A percentile compares a stretch with the other conserved stretches of the same genome.
phyloP scores from a whole-genome alignment of 306 rosid genomes.

The Cicer yamashitae region DNA sequence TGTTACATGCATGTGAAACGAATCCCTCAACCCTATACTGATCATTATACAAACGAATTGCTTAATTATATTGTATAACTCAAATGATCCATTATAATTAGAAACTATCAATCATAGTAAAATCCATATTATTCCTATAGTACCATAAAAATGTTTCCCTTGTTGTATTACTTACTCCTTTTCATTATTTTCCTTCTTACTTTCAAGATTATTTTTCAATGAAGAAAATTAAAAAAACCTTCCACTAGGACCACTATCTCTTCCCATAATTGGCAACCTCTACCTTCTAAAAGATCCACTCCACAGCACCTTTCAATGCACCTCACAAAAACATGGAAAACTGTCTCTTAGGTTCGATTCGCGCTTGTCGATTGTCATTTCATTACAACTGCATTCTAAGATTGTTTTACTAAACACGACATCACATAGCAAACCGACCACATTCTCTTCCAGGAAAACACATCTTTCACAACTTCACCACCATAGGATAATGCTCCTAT shows the following conservation, averaged over 20 bases:
- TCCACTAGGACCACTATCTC: slow-evolving; percentile 48
- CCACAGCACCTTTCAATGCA: slow-evolving; percentile 40
- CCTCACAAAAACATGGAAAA: slow-evolving; percentile 37
- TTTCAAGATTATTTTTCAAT: not conserved
- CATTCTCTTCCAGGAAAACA: slow-evolving; percentile 16
- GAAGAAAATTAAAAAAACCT: not conserved
- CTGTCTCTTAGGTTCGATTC: slow-evolving; percentile 43
- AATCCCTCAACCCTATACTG: no score
- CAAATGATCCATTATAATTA: no score
- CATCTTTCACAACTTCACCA: slow-evolving; percentile 39
- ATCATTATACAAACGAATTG: no score
- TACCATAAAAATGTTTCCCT: not conserved
- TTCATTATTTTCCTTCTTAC: not conserved
- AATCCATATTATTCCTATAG: no score
- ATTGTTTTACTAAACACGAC: slow-evolving; percentile 41
- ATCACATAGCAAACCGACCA: slow-evolving; percentile 14
- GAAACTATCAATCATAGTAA: no score
- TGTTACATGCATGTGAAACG: no score
- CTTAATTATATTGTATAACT: no score
- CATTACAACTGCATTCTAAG: slow-evolving; percentile 21
- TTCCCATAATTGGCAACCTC: slow-evolving; percentile 60
- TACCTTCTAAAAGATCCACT: slow-evolving; percentile 44
- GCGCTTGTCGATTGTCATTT: slow-evolving; percentile 9
- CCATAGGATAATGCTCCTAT: slow-evolving; percentile 35
- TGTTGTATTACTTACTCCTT: not conserved